Percentiles rank a stretch among this genome's conserved stretches.
These are phyloP conservation scores for Pseudofabraea citricarpa DNA, from an alignment of 2,329 filamentous ascomycete species.

Conservation along the genomic window DNA sequence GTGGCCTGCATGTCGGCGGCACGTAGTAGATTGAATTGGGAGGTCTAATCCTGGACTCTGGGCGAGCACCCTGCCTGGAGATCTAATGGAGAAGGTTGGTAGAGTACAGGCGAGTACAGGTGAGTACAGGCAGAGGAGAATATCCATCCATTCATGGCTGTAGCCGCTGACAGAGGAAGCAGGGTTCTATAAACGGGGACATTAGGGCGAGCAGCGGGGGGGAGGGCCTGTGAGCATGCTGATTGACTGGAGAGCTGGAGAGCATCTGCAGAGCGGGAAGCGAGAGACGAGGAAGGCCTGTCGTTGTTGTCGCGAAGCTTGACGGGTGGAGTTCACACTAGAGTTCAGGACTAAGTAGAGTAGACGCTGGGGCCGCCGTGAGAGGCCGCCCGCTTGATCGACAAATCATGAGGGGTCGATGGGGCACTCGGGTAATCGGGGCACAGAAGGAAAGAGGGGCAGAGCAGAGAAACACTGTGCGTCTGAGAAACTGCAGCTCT, in stretches of 20 bases:
- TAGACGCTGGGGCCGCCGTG: conserved; percentile 9
- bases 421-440: too few relatives aligned
- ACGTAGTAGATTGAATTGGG: too few relatives aligned
- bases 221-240: neutral
- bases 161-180: neutral
- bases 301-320: neutral
- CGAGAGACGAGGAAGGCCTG: neutral
- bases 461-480: neutral
- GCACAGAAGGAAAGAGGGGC: neutral
- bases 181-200: neutral
- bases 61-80: too few relatives aligned
- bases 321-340: neutral
- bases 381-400: conserved; percentile 6
- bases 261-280: conserved; percentile 3
- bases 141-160: neutral
- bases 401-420: conserved; percentile 5
- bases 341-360: too few relatives aligned
- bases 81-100: too few relatives aligned
- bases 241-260: neutral
- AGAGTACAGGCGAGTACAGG: too few relatives aligned
- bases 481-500: neutral
- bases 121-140: neutral
- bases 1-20: neutral
- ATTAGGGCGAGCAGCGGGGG: neutral
- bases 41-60: too few relatives aligned